A percentile compares a stretch with the other conserved stretches of the same genome.
phyloP scores from a whole-genome alignment of 2,329 filamentous ascomycete genomes.

The Cladophialophora exuberans region DNA sequence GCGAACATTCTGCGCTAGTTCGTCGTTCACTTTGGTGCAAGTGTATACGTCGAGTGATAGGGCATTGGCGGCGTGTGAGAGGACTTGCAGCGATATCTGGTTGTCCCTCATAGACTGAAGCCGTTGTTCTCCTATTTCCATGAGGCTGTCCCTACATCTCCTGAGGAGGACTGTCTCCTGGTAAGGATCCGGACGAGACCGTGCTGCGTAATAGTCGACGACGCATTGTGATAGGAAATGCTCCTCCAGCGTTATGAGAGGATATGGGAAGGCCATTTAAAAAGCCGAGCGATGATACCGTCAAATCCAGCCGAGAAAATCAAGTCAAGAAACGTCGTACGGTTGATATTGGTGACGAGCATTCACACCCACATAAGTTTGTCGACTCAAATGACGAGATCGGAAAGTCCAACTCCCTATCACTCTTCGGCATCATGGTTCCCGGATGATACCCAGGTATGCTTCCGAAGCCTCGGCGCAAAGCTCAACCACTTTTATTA shows the following conservation, averaged over 20 bases:
- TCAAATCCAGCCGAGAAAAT: too few species aligned
- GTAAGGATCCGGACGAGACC: constrained; percentile 3
- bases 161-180: neutral
- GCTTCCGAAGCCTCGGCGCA: too few species aligned
- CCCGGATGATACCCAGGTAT: too few species aligned
- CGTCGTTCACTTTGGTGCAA: constrained; percentile 20
- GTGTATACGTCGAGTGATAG: constrained; percentile 5
- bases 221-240: constrained; percentile 13
- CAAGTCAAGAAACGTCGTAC: too few species aligned
- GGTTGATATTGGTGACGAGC: too few species aligned
- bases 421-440: too few species aligned
- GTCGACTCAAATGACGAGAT: too few species aligned
- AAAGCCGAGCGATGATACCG: too few species aligned
- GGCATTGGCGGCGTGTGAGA: constrained; percentile 20
- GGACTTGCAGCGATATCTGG: constrained; percentile 29
- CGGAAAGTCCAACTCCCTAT: too few species aligned
- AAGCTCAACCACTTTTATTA: too few species aligned
- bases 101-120: constrained; percentile 24
- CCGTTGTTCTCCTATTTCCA: constrained; percentile 13
- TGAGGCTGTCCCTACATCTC: neutral
- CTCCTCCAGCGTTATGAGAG: constrained; percentile 22
- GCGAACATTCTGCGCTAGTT: neutral
- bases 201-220: constrained; percentile 8
- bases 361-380: too few species aligned
- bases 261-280: too few species aligned